Percentiles rank a stretch among this genome's conserved stretches.
phyloP scores from a whole-genome alignment of 805 yeast genomes.

The Candida rishiriensis region DNA sequence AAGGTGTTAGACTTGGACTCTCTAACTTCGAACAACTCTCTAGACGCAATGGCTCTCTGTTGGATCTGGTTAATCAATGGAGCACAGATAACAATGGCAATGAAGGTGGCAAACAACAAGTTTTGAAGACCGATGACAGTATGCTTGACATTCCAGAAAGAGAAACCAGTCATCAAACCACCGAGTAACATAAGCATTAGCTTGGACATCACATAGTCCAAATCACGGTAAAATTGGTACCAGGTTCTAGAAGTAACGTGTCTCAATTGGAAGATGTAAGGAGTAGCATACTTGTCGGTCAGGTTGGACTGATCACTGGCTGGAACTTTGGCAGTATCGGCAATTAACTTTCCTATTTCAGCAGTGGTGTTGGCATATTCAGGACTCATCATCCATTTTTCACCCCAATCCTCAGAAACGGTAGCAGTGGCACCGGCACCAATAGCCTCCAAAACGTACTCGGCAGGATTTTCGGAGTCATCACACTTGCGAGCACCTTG shows the following conservation, averaged over 20 bases:
- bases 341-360: slow-evolving; percentile 5
- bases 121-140: slow-evolving; percentile 53
- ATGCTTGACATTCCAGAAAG: slow-evolving; percentile 54
- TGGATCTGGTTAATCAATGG: slow-evolving; percentile 60
- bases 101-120: slow-evolving; percentile 44
- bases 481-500: slow-evolving; percentile 63
- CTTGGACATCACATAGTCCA: slow-evolving; percentile 44
- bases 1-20: slow-evolving; percentile 67
- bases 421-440: slow-evolving; percentile 77
- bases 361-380: slow-evolving; percentile 1
- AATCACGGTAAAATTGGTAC: slow-evolving; percentile 41
- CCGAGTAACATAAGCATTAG: slow-evolving; percentile 33
- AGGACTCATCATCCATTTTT: slow-evolving; percentile 44
- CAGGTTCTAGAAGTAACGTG: slow-evolving; percentile 33
- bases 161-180: slow-evolving; percentile 45
- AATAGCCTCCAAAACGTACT: slow-evolving; percentile 64
- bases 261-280: slow-evolving; percentile 35
- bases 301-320: slow-evolving; percentile 9
- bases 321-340: slow-evolving; percentile 9
- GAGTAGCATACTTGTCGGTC: slow-evolving; percentile 35
- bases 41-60: slow-evolving; percentile 46
- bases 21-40: slow-evolving; percentile 63
- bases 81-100: slow-evolving; percentile 53
- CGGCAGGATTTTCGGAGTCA: slow-evolving; percentile 64
- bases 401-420: slow-evolving; percentile 54